phyloP scores from a whole-genome alignment of 2,329 filamentous ascomycete species.

The Trichothecium sympodiale region DNA sequence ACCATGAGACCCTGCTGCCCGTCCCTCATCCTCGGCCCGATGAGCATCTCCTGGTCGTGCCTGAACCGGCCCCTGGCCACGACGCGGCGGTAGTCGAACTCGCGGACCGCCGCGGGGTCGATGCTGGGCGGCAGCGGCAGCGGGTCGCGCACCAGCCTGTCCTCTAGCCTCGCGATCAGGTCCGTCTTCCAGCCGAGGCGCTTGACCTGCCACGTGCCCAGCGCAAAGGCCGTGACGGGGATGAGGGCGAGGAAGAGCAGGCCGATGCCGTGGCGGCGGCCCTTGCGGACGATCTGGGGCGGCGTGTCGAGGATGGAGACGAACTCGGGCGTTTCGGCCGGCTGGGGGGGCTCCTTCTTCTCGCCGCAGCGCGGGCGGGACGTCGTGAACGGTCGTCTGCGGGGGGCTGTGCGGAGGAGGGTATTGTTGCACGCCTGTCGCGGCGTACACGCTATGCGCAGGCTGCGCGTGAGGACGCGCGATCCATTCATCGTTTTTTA shows the following conservation, averaged over 20 bases:
- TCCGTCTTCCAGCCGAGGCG: slow-evolving; percentile 90
- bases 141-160: slow-evolving; percentile 76
- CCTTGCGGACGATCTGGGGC: slow-evolving; percentile 64
- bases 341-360: slow-evolving; percentile 21
- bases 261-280: slow-evolving; percentile 65
- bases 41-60: slow-evolving; percentile 92
- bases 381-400: slow-evolving; percentile 4
- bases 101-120: slow-evolving; percentile 68
- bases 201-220: slow-evolving; percentile 93
- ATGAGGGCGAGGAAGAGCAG: slow-evolving; percentile 78
- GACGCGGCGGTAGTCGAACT: slow-evolving; percentile 88
- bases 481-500: not conserved
- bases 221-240: slow-evolving; percentile 76
- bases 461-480: not conserved
- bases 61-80: slow-evolving; percentile 61
- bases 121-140: slow-evolving; percentile 76
- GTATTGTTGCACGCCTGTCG: not conserved
- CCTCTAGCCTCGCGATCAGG: slow-evolving; percentile 81
- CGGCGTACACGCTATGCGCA: not conserved
- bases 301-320: slow-evolving; percentile 81
- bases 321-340: slow-evolving; percentile 69
- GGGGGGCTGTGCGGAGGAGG: not conserved
- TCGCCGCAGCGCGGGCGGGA: not conserved
- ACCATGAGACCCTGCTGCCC: slow-evolving; percentile 87
- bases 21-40: slow-evolving; percentile 81